Base-by-base conservation (phyloP, 1,284 basidiomycete species). In the Phaffia rhodozyma region DNA sequence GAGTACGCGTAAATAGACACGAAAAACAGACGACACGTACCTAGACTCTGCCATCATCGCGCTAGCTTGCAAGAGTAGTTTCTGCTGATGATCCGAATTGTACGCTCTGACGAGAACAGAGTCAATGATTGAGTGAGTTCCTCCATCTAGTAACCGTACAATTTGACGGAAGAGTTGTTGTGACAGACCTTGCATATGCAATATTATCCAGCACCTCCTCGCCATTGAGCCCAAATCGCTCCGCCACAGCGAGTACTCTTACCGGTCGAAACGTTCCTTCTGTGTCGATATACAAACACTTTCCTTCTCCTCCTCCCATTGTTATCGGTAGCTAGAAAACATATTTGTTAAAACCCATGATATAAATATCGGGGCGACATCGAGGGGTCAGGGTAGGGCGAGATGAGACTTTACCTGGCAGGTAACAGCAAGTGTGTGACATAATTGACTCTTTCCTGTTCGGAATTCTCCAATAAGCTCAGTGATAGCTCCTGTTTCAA, bases 291-390 rank as follows among this genome's bases (percentile, higher is more conserved):
- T 94, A 99, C 56, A 98, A 79, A 72, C 94, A 97, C 78, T 99
- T 99, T 58, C 96, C 96, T 76, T 98, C 96, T 6, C 96, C 96
- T 34, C 96, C 96, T 30, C 96, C 96, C 93, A 97, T 97, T 70
- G 85, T 87, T 55, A 94, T 87, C 0, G 96, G 96, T 9, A 98
- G 83, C 79, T 84, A 48, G 20, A 34, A 50, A 18, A 62, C 57
- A 27, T 13, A 25, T 49, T 13, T 47, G 20, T 27, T 53, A 9
- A 25, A 3, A 23, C 2, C 16, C 38, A 18, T 13, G 16, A 55
- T 38, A 18, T 48, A 52, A 13, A 18, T 38, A 49, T 21, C 5
- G 7, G 18, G 29, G 25, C 20, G 48, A 34, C 20, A 51, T 50
- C 20, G 38, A 47, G 32, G 32, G 62, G 43, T 47, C 20, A 59